Evolutionary conservation across 148 eudicot genomes (phyloP), one percentile per base, ranked within the genome.

Genomic region (Fallopia convolvulus): DNA sequence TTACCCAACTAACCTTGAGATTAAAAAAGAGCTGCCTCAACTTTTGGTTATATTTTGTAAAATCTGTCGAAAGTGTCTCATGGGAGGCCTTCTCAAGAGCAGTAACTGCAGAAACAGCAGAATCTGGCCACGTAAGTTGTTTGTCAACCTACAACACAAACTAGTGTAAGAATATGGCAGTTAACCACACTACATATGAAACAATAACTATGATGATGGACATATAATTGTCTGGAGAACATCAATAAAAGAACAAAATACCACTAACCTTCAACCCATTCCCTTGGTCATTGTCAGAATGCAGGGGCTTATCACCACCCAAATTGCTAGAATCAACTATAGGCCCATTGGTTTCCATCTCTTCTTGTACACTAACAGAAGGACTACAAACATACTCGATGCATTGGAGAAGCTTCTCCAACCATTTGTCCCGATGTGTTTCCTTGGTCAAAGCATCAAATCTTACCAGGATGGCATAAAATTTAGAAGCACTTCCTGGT

Each of bases 21-120:
- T 93, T 95, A 82, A 86, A 95, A 23, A 40, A 33, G 75, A 93
- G 82, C 73, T 82, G 85, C 84, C 99, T 81, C 97, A 95, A 79
- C 85, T 95, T 95, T 81, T 92, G 93, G 81, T 95, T 93, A 79
- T 95, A 95, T 85, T 95, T 95, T 74, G 86, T 83, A 81, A 81
- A 86, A 85, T 91, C 97, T 8, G 90, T 84, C 55, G 86, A 83
- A 77, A 90, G 75, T n/a, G 85, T 46, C 77, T 91, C 93, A 84
- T 93, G 90, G 9, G 90, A 75, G 46, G 91, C 98, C 80, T 90
- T 89, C 87, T 95, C 99, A 84, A 95, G 92, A 74, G 90, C 84
- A 81, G 80, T 82, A 78, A 89, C 81, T 41, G 84, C 89, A 79
- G 85, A 77, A 84, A 93, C 89, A 85, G 90, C 98, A 80, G 81